These are phyloP conservation scores for Eragrostis tef DNA, from an alignment of 202 grass and related monocot genomes.

Conservation along the genomic window DNA sequence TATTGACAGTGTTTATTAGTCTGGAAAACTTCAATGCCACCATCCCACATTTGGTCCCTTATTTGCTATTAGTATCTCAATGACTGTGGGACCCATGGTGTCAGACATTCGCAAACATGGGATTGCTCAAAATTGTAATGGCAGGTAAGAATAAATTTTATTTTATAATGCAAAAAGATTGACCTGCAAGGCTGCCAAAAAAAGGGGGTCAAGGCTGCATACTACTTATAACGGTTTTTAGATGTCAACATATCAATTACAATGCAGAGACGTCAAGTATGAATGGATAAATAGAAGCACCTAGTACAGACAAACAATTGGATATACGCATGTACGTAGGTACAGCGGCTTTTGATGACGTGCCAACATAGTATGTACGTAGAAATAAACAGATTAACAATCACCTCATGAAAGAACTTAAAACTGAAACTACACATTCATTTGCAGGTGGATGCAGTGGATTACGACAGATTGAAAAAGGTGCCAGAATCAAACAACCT, in stretches of 20 bases:
- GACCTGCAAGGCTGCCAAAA: not conserved
- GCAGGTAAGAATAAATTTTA: not conserved
- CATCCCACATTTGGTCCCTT: no score
- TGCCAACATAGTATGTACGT: not conserved
- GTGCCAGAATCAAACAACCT: conserved; percentile 8
- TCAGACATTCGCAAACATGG: no score
- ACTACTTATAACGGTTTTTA: not conserved
- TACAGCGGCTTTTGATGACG: not conserved
- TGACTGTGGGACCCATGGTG: no score
- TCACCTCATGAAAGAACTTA: not conserved
- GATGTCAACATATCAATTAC: not conserved
- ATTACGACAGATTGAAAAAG: not conserved
- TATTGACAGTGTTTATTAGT: no score
- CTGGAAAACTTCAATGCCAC: not conserved
- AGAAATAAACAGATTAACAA: conserved; percentile 3
- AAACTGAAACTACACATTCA: not conserved
- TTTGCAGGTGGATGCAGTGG: conserved; percentile 9
- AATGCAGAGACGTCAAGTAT: conserved; percentile 1
- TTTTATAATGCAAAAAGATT: not conserved
- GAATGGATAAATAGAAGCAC: not conserved
- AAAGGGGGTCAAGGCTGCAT: not conserved
- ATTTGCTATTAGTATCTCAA: no score
- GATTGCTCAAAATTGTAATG: no score
- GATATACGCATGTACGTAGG: not conserved
- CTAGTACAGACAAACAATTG: not conserved